These are phyloP conservation scores for Russula sp. DNA, from an alignment of 768 basidiomycete genomes.

Conservation along the genomic window DNA sequence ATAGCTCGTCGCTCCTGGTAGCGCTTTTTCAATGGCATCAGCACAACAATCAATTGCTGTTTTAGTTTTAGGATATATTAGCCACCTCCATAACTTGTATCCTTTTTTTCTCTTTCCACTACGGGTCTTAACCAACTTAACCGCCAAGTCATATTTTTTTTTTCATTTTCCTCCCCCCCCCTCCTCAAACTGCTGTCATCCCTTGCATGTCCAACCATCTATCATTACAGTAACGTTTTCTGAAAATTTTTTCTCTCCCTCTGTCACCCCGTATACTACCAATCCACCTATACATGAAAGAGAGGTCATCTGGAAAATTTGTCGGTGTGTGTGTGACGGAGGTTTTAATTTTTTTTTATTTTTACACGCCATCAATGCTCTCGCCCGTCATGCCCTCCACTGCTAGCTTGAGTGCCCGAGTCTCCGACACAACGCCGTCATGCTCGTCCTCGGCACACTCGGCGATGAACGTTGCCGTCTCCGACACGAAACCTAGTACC, in stretches of 20 bases:
- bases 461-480: slow-evolving; percentile 79
- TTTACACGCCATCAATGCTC: slow-evolving; percentile 7
- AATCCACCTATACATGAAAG: not conserved
- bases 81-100: not conserved
- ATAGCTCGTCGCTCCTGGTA: not conserved
- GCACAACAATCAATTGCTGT: too few species aligned
- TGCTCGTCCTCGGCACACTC: slow-evolving; percentile 88
- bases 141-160: not conserved
- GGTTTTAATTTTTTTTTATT: not conserved
- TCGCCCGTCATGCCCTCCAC: slow-evolving; percentile 64
- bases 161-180: too few species aligned
- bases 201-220: slow-evolving; percentile 11
- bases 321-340: not conserved
- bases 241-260: not conserved
- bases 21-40: too few species aligned
- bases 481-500: slow-evolving; percentile 58
- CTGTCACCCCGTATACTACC: not conserved
- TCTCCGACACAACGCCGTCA: slow-evolving; percentile 67
- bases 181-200: slow-evolving; percentile 5
- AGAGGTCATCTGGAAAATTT: not conserved
- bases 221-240: not conserved
- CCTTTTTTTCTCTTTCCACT: not conserved
- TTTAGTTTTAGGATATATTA: not conserved
- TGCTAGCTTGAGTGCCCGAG: slow-evolving; percentile 58
- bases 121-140: not conserved